These are phyloP conservation scores for Dendrobium catenatum DNA, from an alignment of 106 monocot genomes.

Conservation along the genomic window DNA sequence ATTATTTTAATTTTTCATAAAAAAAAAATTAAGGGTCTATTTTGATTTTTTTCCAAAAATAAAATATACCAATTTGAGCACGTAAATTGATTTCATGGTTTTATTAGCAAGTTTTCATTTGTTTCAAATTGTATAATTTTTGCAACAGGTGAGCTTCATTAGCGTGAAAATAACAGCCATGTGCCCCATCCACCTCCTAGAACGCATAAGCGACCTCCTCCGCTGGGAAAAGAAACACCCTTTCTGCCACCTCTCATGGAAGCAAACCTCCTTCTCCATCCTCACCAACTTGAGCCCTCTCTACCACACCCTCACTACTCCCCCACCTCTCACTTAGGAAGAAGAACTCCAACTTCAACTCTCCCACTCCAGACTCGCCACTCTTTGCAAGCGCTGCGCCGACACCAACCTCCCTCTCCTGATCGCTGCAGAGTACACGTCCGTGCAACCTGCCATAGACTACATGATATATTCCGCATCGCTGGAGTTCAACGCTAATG, in stretches of 20 bases:
- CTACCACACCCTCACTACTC: conserved; percentile 52
- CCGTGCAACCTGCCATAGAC: conserved; percentile 93
- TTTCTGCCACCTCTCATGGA: conserved; percentile 55
- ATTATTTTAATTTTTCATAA: too few relatives aligned
- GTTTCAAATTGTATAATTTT: background rate
- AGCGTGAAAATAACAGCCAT: conserved; percentile 92
- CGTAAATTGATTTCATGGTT: too few relatives aligned
- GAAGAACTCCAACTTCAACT: conserved; percentile 50
- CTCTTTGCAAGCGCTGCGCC: conserved; percentile 46
- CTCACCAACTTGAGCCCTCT: conserved; percentile 52
- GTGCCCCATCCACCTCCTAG: conserved; percentile 70
- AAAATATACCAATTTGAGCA: too few relatives aligned
- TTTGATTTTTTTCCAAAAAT: too few relatives aligned
- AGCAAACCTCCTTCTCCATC: conserved; percentile 41
- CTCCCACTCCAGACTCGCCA: conserved; percentile 41
- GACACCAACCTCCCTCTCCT: conserved; percentile 50
- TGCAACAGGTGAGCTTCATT: conserved; percentile 58
- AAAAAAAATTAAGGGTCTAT: too few relatives aligned
- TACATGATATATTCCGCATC: conserved; percentile 66
- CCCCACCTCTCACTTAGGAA: conserved; percentile 31
- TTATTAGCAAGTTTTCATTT: too few relatives aligned
- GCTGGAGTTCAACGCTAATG: conserved; percentile 38
- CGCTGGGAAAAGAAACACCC: conserved; percentile 62
- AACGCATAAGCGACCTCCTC: conserved; percentile 60
- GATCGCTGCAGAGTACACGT: conserved; percentile 93